phyloP scores from a whole-genome alignment of 768 basidiomycete genomes.

The Leccinellum rugosiceps region DNA sequence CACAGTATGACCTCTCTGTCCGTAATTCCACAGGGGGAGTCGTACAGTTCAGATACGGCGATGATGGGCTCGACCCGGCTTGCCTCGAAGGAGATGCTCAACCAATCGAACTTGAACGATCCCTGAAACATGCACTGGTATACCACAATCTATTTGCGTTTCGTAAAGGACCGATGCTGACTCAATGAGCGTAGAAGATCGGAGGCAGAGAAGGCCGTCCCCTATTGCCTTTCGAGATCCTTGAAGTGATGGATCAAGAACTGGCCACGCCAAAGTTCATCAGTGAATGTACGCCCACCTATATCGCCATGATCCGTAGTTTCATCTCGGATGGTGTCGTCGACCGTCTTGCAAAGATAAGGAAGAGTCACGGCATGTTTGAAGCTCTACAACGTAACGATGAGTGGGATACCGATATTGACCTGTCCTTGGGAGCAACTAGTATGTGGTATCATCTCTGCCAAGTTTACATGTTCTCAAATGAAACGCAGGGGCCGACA shows the following conservation, averaged over 20 bases:
- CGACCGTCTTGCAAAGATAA: slow-evolving; percentile 58
- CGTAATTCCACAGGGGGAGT: slow-evolving; percentile 92
- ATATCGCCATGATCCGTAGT: slow-evolving; percentile 60
- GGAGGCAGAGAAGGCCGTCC: slow-evolving; percentile 56
- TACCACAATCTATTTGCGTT: slow-evolving; percentile 14
- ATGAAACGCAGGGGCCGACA: slow-evolving; percentile 51
- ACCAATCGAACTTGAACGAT: slow-evolving; percentile 85
- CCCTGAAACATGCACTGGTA: slow-evolving; percentile 83
- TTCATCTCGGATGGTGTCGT: slow-evolving; percentile 73
- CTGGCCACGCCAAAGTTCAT: slow-evolving; percentile 56
- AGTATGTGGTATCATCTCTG: slow-evolving; percentile 40
- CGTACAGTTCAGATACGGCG: slow-evolving; percentile 96
- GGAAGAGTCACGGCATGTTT: slow-evolving; percentile 76
- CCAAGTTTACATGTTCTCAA: not conserved
- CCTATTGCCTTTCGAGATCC: slow-evolving; percentile 84
- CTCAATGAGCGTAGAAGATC: slow-evolving; percentile 48
- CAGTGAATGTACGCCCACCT: slow-evolving; percentile 69
- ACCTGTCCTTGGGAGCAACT: slow-evolving; percentile 71
- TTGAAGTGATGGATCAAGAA: slow-evolving; percentile 65
- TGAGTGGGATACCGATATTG: slow-evolving; percentile 77
- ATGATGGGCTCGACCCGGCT: slow-evolving; percentile 96
- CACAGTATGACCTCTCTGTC: slow-evolving; percentile 94
- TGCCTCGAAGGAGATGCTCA: slow-evolving; percentile 94
- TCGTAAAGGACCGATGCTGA: slow-evolving; percentile 4
- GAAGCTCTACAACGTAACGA: slow-evolving; percentile 70